Evolutionary conservation across 805 yeast species (phyloP).

Genomic region (Myxozyma geophila): DNA sequence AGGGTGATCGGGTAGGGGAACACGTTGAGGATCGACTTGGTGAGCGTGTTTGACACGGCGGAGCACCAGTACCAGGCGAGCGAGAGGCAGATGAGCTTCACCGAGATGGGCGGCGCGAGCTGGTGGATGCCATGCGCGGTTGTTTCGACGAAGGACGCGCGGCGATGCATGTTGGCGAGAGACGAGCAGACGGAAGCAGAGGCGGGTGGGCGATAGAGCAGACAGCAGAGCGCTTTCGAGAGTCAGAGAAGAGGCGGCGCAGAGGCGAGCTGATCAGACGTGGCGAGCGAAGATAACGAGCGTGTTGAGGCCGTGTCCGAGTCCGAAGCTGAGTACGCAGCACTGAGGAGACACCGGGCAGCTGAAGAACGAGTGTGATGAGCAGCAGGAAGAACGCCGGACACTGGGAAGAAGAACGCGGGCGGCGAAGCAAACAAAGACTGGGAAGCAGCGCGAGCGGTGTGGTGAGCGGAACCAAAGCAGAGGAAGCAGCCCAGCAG

Average conservation of each 20-base stretch:
- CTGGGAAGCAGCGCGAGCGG: not conserved
- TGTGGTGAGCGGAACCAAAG: not conserved
- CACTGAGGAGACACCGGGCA: not conserved
- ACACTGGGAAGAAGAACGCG: conserved; percentile 1
- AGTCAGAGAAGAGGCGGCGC: not conserved
- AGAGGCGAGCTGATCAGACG: not conserved
- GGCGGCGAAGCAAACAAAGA: not conserved
- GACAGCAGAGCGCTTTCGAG: not conserved
- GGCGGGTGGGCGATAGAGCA: not conserved
- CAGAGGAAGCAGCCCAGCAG: not conserved
- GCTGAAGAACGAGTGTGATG: conserved; percentile 1
- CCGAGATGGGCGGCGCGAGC: conserved; percentile 50
- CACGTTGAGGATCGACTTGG: conserved; percentile 71
- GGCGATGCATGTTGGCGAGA: conserved; percentile 3
- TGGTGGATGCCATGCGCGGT: conserved; percentile 44
- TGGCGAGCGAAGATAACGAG: not conserved
- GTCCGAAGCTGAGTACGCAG: not conserved
- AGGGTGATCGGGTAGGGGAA: conserved; percentile 85
- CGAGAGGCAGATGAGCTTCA: conserved; percentile 63
- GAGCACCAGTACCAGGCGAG: conserved; percentile 78
- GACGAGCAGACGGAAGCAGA: not conserved
- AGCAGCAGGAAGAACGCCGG: too few relatives aligned
- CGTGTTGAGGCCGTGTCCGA: not conserved
- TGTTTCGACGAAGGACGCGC: conserved; percentile 22
- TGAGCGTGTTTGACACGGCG: conserved; percentile 78